Evolutionary conservation across 2,329 filamentous ascomycete species (phyloP), one percentile per base, ranked within the genome.

Genomic region (Biscogniauxia marginata): DNA sequence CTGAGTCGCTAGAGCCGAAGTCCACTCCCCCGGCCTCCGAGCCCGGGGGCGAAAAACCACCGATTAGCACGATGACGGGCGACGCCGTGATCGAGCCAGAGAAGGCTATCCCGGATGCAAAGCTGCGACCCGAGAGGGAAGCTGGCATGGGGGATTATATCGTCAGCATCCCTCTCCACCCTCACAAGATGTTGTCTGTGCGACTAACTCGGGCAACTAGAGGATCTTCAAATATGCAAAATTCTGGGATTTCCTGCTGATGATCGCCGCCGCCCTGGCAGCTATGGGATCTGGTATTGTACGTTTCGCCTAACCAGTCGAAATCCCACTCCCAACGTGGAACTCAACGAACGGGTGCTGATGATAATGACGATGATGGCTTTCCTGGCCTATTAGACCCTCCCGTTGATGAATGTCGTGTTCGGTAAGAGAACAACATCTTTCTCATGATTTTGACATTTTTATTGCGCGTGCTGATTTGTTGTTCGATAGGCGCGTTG

Each of bases 361-460:
- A 60, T 23, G 3, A 16, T n/a, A 7, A 24, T 50, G 7, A 47
- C 56, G 61, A 48, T 59, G 48, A 13, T 23, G n/a, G 18, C n/a
- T 25, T 3, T 39, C 2, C 13, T 8, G 9, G 13, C 11, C 13
- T 39, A n/a, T 30, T 22, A 77, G 74, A 85, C 83, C 1, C 68
- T 86, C 48, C 84, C 84, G 0, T 63, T 86, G 49, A 83, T 86
- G 78, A 86, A 84, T 54, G 76, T 85, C 11, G 73, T 84, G 13
- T 84, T 85, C 65, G 82, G 81, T 77, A 70, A 65, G 67, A 5
- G 21, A 44, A 19, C 22, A 23, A 22, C 21, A 18, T 47, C 3
- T 6, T 1, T 6, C 7, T 16, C 8, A 11, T 7, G 44, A 18
- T 22, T 23, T 13, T 30, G 49, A 11, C 50, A 22, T 46, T 49